These are phyloP conservation scores for Neonectria faginata DNA, from an alignment of 2,329 filamentous ascomycete genomes.

Conservation along the genomic window DNA sequence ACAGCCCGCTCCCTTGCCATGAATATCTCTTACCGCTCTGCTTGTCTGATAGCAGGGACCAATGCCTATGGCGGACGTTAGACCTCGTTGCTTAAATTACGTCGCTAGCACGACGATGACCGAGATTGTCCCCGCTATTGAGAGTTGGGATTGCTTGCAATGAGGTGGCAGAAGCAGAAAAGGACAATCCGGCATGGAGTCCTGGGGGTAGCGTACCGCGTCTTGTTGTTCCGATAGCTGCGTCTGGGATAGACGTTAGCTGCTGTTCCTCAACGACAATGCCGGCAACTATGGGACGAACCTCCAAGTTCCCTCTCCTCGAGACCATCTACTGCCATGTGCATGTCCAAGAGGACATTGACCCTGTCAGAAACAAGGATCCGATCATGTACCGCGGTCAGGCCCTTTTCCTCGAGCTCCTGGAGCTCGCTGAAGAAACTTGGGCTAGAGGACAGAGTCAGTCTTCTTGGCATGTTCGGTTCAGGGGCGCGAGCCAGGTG, in stretches of 20 bases:
- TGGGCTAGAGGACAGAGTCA: constrained; percentile 44
- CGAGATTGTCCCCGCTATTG: constrained; percentile 25
- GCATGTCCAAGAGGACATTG: constrained; percentile 74
- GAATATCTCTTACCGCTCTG: constrained; percentile 42
- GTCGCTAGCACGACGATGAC: constrained; percentile 29
- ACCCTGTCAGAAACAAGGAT: constrained; percentile 74
- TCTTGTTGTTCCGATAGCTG: constrained; percentile 52
- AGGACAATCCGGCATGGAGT: constrained; percentile 27
- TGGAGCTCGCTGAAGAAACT: constrained; percentile 57
- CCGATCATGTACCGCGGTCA: constrained; percentile 54
- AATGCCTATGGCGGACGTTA: constrained; percentile 52
- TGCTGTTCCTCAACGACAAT: constrained; percentile 43
- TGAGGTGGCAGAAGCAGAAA: constrained; percentile 30
- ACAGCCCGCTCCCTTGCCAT: constrained; percentile 36
- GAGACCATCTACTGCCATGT: constrained; percentile 75
- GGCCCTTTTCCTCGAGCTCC: constrained; percentile 54
- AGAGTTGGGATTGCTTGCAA: constrained; percentile 37
- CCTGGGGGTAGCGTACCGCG: constrained; percentile 47
- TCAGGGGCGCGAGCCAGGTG: constrained; percentile 36
- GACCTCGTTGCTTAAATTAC: constrained; percentile 37
- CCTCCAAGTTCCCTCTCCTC: constrained; percentile 67
- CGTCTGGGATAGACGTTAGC: constrained; percentile 39
- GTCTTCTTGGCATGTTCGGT: constrained; percentile 37
- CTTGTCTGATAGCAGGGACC: constrained; percentile 51
- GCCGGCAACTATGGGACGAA: constrained; percentile 31